Conservation (phyloP, 768 basidiomycete genomes). For the Sporobolomyces roseus region DNA sequence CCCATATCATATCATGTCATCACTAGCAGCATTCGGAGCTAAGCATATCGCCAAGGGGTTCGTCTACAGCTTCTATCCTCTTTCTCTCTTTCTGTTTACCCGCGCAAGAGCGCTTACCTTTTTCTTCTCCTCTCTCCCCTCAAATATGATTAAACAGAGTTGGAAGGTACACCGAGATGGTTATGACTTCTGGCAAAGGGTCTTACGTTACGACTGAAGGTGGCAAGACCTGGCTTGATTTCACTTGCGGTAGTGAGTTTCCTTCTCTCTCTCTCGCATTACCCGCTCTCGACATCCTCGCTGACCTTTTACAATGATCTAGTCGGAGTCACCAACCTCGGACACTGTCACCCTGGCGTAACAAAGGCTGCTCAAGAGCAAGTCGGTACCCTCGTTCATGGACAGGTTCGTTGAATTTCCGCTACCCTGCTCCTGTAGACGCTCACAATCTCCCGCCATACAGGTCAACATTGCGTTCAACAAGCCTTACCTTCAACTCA, state of each 20-base stretch:
- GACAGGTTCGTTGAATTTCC: slow-evolving; percentile 57
- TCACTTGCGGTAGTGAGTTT: slow-evolving; percentile 64
- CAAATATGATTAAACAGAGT: neutral
- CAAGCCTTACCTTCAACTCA: slow-evolving; percentile 77
- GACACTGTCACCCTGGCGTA: slow-evolving; percentile 81
- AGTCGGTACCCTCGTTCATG: slow-evolving; percentile 68
- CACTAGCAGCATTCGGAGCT: slow-evolving; percentile 26
- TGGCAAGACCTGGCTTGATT: slow-evolving; percentile 72
- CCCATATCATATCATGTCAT: neutral
- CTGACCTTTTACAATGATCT: neutral
- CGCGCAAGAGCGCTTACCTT: too few relatives aligned
- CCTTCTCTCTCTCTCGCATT: neutral
- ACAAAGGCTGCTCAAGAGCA: slow-evolving; percentile 86
- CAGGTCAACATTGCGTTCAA: slow-evolving; percentile 87
- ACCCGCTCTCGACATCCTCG: too few relatives aligned
- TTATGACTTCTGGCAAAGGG: slow-evolving; percentile 36
- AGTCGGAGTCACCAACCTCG: slow-evolving; percentile 76
- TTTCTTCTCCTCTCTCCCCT: neutral
- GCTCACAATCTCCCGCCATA: too few relatives aligned
- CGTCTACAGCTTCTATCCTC: neutral
- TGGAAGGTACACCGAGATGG: slow-evolving; percentile 36
- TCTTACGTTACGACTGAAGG: slow-evolving; percentile 52
- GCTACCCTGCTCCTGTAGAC: slow-evolving; percentile 38
- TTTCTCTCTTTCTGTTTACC: neutral
- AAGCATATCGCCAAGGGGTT: slow-evolving; percentile 39